Conservation (phyloP, 2,329 filamentous ascomycete genomes). For the Talaromyces piceae region DNA sequence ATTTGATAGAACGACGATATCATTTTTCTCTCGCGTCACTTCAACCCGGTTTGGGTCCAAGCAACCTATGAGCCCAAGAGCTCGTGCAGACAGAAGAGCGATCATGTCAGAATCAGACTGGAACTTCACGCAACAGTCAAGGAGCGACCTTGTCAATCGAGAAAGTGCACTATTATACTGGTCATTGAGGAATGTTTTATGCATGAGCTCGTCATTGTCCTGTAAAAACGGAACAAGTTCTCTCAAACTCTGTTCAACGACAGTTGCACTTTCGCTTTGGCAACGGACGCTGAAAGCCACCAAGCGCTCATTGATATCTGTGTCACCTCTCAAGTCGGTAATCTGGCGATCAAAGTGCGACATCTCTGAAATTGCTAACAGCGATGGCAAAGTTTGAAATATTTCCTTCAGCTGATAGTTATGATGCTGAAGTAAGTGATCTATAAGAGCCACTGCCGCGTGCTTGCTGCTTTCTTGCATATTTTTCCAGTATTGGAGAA, state of each 20-base stretch:
- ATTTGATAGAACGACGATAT: slow-evolving; percentile 82
- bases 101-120: slow-evolving; percentile 61
- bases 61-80: slow-evolving; percentile 82
- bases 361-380: slow-evolving; percentile 63
- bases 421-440: slow-evolving; percentile 58
- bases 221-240: slow-evolving; percentile 71
- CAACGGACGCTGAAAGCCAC: slow-evolving; percentile 66
- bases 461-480: slow-evolving; percentile 57
- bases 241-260: slow-evolving; percentile 71
- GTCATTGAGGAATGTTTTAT: slow-evolving; percentile 72
- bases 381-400: slow-evolving; percentile 69
- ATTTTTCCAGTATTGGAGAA: slow-evolving; percentile 68
- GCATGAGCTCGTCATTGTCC: slow-evolving; percentile 66
- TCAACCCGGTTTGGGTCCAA: slow-evolving; percentile 88
- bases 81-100: slow-evolving; percentile 66
- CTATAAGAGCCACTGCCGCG: slow-evolving; percentile 56
- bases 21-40: slow-evolving; percentile 64
- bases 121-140: slow-evolving; percentile 81
- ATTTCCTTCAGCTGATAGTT: slow-evolving; percentile 54
- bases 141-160: slow-evolving; percentile 64
- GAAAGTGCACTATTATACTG: slow-evolving; percentile 71
- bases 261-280: slow-evolving; percentile 73
- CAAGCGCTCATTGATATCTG: slow-evolving; percentile 60
- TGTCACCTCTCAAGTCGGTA: slow-evolving; percentile 54
- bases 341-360: slow-evolving; percentile 61